Conservation (phyloP, 768 basidiomycete genomes). For the Daedaleopsis nitida region DNA sequence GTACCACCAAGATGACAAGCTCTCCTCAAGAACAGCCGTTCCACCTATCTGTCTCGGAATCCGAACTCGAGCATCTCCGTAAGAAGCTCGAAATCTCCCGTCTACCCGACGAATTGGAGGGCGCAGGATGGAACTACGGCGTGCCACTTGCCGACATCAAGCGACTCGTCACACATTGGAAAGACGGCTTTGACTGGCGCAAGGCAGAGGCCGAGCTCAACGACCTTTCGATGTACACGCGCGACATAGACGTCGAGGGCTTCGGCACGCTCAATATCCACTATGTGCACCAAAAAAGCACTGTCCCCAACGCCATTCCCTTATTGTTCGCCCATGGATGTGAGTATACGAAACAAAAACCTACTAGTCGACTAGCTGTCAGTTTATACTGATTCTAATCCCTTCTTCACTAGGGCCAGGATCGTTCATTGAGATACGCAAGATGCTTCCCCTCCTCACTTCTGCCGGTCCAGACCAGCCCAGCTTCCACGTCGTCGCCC, state of each 20-base stretch:
- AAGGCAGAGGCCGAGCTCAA: slow-evolving; percentile 54
- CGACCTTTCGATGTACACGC: slow-evolving; percentile 56
- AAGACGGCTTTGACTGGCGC: slow-evolving; percentile 57
- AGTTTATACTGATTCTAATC: not conserved
- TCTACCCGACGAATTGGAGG: slow-evolving; percentile 31
- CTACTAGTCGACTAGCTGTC: not conserved
- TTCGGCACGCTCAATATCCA: slow-evolving; percentile 55
- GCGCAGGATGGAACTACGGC: slow-evolving; percentile 30
- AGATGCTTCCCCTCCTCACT: slow-evolving; percentile 56
- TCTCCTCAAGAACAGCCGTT: too few relatives aligned
- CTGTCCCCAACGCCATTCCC: slow-evolving; percentile 4
- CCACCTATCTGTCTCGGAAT: too few relatives aligned
- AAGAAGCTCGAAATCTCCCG: slow-evolving; percentile 28
- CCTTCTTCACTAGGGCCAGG: slow-evolving; percentile 53
- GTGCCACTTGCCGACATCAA: slow-evolving; percentile 39
- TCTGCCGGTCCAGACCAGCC: slow-evolving; percentile 44
- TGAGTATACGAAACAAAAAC: slow-evolving; percentile 21
- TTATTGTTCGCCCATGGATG: slow-evolving; percentile 68
- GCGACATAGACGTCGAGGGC: slow-evolving; percentile 50
- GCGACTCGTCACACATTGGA: slow-evolving; percentile 53
- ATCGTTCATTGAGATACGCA: slow-evolving; percentile 55
- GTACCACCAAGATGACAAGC: too few relatives aligned
- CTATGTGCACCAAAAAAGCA: slow-evolving; percentile 53
- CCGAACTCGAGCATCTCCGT: slow-evolving; percentile 23
- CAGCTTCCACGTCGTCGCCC: slow-evolving; percentile 63